Percentiles rank a stretch among this genome's conserved stretches.
Evolutionary conservation across 805 yeast genomes (phyloP).

Genomic region (Candida alai): DNA sequence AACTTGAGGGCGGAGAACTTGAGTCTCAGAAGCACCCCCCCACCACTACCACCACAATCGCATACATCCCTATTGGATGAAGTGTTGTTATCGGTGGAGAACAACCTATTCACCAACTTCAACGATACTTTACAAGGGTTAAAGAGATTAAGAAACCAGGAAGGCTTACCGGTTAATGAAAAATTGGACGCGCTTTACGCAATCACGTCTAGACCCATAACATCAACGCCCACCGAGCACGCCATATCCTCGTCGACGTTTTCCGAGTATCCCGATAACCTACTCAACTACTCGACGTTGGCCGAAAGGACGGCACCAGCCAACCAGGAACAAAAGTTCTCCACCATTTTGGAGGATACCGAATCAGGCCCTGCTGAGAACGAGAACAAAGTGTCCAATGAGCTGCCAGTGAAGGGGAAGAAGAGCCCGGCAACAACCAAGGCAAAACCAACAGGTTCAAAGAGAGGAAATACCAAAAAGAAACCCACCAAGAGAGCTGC

Average conservation of each 20-base stretch:
- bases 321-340: neutral
- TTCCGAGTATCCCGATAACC: too few species aligned
- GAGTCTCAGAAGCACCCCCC: slow-evolving; percentile 33
- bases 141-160: slow-evolving; percentile 35
- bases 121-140: slow-evolving; percentile 44
- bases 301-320: neutral
- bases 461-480: slow-evolving; percentile 1
- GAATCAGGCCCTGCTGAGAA: neutral
- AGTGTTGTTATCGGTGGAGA: slow-evolving; percentile 38
- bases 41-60: too few species aligned
- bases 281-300: slow-evolving; percentile 9
- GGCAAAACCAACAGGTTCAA: neutral
- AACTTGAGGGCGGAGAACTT: slow-evolving; percentile 47
- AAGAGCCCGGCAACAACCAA: neutral
- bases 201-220: slow-evolving; percentile 10
- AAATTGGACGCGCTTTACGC: neutral
- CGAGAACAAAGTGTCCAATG: neutral
- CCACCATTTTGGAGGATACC: slow-evolving; percentile 2
- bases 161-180: slow-evolving; percentile 27
- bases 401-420: neutral
- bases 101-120: slow-evolving; percentile 36
- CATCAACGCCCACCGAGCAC: slow-evolving; percentile 24
- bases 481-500: neutral
- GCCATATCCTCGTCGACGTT: too few species aligned
- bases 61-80: too few species aligned